A percentile compares a stretch with the other conserved stretches of the same genome.
These are phyloP conservation scores for Penicillium sp. DNA, from an alignment of 2,329 filamentous ascomycete genomes.

Conservation along the genomic window DNA sequence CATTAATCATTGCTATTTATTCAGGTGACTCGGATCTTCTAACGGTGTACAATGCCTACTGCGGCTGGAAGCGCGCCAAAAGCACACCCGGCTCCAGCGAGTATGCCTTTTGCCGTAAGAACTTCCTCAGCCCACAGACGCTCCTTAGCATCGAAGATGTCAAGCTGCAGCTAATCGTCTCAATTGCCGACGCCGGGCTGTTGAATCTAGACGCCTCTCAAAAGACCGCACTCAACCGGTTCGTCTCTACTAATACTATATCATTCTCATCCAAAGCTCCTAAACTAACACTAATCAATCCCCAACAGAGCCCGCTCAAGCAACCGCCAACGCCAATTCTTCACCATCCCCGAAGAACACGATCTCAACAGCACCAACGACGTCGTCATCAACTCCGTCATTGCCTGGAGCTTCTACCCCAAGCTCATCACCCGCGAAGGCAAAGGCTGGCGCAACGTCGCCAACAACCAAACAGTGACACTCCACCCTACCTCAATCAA, in stretches of 20 bases:
- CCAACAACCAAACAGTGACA: constrained; percentile 85
- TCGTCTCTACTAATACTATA: constrained; percentile 23
- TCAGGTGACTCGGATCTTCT: constrained; percentile 80
- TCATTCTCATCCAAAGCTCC: background rate
- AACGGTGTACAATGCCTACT: constrained; percentile 90
- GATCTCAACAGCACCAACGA: constrained; percentile 77
- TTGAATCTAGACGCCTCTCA: constrained; percentile 70
- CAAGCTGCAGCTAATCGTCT: constrained; percentile 82
- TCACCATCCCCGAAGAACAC: constrained; percentile 70
- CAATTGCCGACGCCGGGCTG: constrained; percentile 79
- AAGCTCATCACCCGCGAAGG: constrained; percentile 80
- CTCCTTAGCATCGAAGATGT: constrained; percentile 90
- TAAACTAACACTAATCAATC: constrained; percentile 4
- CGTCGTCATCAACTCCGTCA: constrained; percentile 68
- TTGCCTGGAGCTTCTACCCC: constrained; percentile 93
- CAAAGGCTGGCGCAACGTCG: constrained; percentile 83
- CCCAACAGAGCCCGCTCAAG: constrained; percentile 54
- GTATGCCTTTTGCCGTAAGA: constrained; percentile 87
- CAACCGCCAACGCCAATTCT: constrained; percentile 67
- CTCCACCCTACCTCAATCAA: constrained; percentile 88
- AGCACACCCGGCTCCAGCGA: constrained; percentile 66
- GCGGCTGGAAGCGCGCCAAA: constrained; percentile 79
- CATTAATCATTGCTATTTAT: background rate
- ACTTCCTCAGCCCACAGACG: constrained; percentile 84
- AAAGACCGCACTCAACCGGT: constrained; percentile 61